A percentile compares a stretch with the other conserved stretches of the same genome.
These are phyloP conservation scores for Ramularia endophylla DNA, from an alignment of 2,329 filamentous ascomycete species.

Conservation along the genomic window DNA sequence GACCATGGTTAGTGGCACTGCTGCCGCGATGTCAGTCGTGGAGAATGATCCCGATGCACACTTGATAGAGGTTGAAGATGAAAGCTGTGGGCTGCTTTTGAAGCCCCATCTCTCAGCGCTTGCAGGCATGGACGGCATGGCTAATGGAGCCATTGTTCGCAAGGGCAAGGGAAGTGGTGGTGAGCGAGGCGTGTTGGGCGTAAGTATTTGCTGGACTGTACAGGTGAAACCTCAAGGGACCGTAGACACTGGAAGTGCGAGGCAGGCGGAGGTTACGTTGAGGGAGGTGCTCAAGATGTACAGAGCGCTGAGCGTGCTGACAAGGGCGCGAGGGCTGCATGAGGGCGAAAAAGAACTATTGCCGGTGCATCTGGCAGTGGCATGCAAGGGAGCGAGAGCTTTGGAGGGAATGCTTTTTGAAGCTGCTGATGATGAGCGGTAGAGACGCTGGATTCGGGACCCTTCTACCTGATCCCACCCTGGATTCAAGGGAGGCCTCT, in stretches of 20 bases:
- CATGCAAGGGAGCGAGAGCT: constrained; percentile 61
- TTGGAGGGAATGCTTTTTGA: constrained; percentile 41
- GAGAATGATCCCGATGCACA: constrained; percentile 56
- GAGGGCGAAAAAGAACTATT: constrained; percentile 49
- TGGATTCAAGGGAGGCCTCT: no score
- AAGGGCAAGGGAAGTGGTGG: constrained; percentile 23
- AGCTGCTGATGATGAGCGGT: no score
- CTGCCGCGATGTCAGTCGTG: constrained; percentile 39
- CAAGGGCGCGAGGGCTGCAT: constrained; percentile 57
- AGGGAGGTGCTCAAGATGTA: constrained; percentile 67
- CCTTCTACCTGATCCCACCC: no score
- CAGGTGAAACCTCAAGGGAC: constrained; percentile 33
- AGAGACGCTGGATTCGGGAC: no score
- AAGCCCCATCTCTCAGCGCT: constrained; percentile 32
- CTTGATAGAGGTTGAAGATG: constrained; percentile 66
- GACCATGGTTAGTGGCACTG: constrained; percentile 14
- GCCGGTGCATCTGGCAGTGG: constrained; percentile 72
- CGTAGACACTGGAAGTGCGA: constrained; percentile 30
- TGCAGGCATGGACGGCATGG: constrained; percentile 33
- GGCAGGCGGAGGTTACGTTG: constrained; percentile 54
- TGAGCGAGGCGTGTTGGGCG: constrained; percentile 28
- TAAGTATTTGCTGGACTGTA: constrained; percentile 44
- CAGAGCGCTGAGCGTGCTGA: constrained; percentile 62
- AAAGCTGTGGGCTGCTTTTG: constrained; percentile 68
- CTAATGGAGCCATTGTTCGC: constrained; percentile 40